Percentiles rank a stretch among this genome's conserved stretches.
These are phyloP conservation scores for Arbutus unedo DNA, from an alignment of 148 eudicot species.

Conservation along the genomic window DNA sequence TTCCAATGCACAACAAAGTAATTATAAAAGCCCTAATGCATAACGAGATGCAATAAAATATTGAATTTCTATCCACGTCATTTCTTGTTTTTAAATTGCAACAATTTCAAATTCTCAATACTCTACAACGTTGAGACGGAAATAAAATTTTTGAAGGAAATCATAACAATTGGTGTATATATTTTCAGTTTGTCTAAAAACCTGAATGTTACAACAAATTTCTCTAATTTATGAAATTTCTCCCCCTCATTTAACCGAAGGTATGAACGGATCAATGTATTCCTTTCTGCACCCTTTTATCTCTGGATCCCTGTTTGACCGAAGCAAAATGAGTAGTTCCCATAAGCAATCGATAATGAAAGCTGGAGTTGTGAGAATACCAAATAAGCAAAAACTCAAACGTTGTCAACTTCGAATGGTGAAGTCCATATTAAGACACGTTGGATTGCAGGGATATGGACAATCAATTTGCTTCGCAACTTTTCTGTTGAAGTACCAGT, in stretches of 20 bases:
- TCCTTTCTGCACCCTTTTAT: neutral
- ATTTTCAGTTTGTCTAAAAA: too few relatives aligned
- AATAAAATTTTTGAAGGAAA: too few relatives aligned
- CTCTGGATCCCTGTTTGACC: neutral
- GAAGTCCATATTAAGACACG: conserved; percentile 65
- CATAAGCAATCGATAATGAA: neutral
- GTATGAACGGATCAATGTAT: neutral
- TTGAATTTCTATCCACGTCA: too few relatives aligned
- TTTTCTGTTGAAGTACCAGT: conserved; percentile 74
- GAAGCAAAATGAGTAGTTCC: neutral
- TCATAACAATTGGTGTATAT: too few relatives aligned
- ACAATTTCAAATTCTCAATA: too few relatives aligned
- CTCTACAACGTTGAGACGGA: too few relatives aligned
- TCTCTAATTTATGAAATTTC: neutral
- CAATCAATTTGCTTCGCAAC: conserved; percentile 59
- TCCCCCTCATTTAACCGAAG: neutral
- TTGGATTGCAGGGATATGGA: conserved; percentile 84
- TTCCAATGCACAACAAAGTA: neutral
- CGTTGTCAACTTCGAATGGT: conserved; percentile 16
- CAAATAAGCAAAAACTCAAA: neutral
- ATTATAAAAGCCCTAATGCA: neutral
- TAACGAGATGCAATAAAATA: neutral
- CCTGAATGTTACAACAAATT: neutral
- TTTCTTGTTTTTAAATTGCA: too few relatives aligned
- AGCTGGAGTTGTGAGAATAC: neutral